A percentile compares a stretch with the other conserved stretches of the same genome.
phyloP scores from a whole-genome alignment of 495 filamentous ascomycete species.

The Elasticomyces elasticus region DNA sequence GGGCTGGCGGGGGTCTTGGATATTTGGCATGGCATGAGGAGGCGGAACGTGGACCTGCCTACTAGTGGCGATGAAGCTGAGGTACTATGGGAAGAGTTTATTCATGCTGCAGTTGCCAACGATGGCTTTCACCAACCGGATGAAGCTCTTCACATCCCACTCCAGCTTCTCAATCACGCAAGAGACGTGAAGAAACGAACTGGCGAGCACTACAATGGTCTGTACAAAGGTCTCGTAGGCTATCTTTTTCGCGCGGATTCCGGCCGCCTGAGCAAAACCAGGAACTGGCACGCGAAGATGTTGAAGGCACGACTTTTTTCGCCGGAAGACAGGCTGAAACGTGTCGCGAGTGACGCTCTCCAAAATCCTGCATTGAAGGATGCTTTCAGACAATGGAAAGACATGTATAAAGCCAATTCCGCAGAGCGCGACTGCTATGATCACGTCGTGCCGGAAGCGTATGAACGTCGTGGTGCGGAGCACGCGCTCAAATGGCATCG shows the following conservation, averaged over 20 bases:
- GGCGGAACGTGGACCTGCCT: conserved; percentile 41
- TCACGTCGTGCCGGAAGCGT: conserved; percentile 47
- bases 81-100: conserved; percentile 48
- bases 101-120: conserved; percentile 26
- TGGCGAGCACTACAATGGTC: conserved; percentile 35
- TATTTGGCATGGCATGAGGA: conserved; percentile 54
- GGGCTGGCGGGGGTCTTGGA: conserved; percentile 47
- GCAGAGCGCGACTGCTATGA: conserved; percentile 49
- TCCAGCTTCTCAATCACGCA: conserved; percentile 22
- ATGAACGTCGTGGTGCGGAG: conserved; percentile 37
- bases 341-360: conserved; percentile 1
- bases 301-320: conserved; percentile 8
- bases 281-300: conserved; percentile 21
- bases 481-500: conserved; percentile 53
- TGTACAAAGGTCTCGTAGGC: conserved; percentile 44
- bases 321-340: conserved; percentile 16
- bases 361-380: conserved; percentile 26
- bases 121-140: background rate
- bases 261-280: background rate
- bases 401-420: conserved; percentile 34
- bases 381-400: conserved; percentile 39
- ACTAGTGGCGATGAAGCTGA: conserved; percentile 40
- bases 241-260: background rate
- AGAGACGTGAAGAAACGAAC: conserved; percentile 35
- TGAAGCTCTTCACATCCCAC: conserved; percentile 37